A percentile compares a stretch with the other conserved stretches of the same genome.
Evolutionary conservation across 2,329 filamentous ascomycete species (phyloP).

Genomic region (Catunica adiposa): DNA sequence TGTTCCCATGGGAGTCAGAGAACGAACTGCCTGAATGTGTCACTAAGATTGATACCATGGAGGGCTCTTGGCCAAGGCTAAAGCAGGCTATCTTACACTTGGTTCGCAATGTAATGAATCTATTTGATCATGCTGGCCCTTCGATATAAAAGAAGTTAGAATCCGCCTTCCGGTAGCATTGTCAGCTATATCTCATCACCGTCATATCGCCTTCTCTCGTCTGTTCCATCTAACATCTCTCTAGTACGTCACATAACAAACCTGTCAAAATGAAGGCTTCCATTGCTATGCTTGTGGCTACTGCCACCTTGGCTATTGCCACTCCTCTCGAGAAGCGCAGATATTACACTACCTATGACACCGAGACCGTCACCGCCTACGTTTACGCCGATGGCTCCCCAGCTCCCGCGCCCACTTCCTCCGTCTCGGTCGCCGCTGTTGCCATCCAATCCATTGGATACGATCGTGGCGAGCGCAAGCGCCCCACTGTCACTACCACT

Average conservation of each 20-base stretch:
- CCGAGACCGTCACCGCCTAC: conserved; percentile 26
- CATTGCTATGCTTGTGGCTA: conserved; percentile 27
- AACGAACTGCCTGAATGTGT: background rate
- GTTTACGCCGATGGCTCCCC: conserved; percentile 16
- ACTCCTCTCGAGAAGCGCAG: conserved; percentile 28
- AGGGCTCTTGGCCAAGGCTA: too few species aligned
- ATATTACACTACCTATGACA: conserved; percentile 25
- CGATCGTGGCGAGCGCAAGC: conserved; percentile 13
- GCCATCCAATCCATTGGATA: too few species aligned
- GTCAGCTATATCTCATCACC: too few species aligned
- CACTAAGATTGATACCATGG: too few species aligned
- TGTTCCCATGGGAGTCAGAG: background rate
- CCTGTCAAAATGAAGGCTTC: conserved; percentile 34
- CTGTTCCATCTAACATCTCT: background rate
- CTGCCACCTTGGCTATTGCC: conserved; percentile 31
- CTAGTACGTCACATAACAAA: background rate
- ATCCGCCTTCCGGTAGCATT: too few species aligned
- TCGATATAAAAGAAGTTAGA: background rate
- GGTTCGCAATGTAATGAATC: too few species aligned
- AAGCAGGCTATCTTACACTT: too few species aligned
- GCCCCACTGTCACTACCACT: conserved; percentile 8
- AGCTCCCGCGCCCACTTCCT: conserved; percentile 15
- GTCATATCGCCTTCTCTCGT: too few species aligned
- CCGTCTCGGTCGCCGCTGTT: conserved; percentile 11
- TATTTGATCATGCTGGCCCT: background rate